Conservation (phyloP, 2,329 filamentous ascomycete species). For the Fonsecaea pedrosoi region DNA sequence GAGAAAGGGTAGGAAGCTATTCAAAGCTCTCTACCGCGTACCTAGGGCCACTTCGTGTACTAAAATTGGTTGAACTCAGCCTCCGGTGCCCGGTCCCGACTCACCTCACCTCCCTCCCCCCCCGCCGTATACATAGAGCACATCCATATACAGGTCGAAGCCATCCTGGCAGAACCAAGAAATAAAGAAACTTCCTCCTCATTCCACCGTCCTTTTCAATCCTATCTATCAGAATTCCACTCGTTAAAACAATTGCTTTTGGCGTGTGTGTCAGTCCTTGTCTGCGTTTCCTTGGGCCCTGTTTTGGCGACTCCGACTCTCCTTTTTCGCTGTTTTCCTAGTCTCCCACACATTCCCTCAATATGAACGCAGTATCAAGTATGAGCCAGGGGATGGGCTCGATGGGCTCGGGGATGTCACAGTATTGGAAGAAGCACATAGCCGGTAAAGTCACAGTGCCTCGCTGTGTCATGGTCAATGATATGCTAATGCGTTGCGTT, state of each 20-base stretch:
- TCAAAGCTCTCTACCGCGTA: not conserved
- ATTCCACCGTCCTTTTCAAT: not conserved
- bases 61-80: slow-evolving; percentile 4
- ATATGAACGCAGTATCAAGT: slow-evolving; percentile 8
- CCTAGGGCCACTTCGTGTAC: not conserved
- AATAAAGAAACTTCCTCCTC: not conserved
- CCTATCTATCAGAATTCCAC: not conserved
- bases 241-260: not conserved
- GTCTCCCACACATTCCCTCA: slow-evolving; percentile 11
- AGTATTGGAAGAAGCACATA: slow-evolving; percentile 23
- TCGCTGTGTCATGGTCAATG: not conserved
- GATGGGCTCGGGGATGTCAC: slow-evolving; percentile 12
- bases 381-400: slow-evolving; percentile 7
- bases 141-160: not conserved
- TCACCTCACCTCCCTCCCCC: no score
- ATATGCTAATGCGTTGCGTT: not conserved
- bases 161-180: not conserved
- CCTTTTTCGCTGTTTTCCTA: not conserved
- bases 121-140: not conserved
- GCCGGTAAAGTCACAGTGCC: not conserved
- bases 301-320: not conserved
- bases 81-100: not conserved
- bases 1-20: not conserved
- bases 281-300: not conserved
- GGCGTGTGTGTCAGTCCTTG: not conserved